Conservation (phyloP, 164 flowering plant species). For the Vitis amurensis region DNA sequence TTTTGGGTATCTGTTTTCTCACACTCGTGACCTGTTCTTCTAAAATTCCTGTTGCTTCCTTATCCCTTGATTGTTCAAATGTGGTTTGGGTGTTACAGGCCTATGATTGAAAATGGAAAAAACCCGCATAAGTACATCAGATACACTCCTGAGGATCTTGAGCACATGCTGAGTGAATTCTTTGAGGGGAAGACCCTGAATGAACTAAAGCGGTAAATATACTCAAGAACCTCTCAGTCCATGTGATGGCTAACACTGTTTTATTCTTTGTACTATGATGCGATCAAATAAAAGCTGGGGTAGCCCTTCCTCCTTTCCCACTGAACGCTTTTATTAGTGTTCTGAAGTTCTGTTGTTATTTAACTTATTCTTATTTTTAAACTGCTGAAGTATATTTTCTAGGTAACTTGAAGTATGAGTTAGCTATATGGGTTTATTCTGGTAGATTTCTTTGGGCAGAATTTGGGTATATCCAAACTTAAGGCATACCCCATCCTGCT, state of each 20-base stretch:
- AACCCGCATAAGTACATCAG: constrained; percentile 84
- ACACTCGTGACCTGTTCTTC: neutral
- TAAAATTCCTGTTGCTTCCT: neutral
- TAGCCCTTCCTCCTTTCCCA: neutral
- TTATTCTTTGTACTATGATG: constrained; percentile 14
- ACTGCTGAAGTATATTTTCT: too few species aligned
- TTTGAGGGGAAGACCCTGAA: constrained; percentile 85
- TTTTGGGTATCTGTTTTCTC: constrained; percentile 55
- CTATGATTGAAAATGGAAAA: constrained; percentile 76
- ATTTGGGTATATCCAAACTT: too few species aligned
- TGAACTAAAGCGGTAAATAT: constrained; percentile 59
- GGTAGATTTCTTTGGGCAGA: too few species aligned
- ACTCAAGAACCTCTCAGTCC: neutral
- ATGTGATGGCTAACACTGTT: neutral
- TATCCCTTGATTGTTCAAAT: neutral
- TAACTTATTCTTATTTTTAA: neutral
- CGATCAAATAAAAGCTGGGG: neutral
- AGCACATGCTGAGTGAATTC: constrained; percentile 83
- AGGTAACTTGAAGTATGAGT: too few species aligned
- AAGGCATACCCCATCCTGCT: too few species aligned
- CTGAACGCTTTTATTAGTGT: neutral
- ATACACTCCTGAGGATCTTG: constrained; percentile 79
- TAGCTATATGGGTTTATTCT: too few species aligned
- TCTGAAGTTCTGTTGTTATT: neutral
- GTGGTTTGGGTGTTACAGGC: constrained; percentile 40